Base-by-base conservation (phyloP, 148 eudicot species). In the Vaccinium myrtillus region DNA sequence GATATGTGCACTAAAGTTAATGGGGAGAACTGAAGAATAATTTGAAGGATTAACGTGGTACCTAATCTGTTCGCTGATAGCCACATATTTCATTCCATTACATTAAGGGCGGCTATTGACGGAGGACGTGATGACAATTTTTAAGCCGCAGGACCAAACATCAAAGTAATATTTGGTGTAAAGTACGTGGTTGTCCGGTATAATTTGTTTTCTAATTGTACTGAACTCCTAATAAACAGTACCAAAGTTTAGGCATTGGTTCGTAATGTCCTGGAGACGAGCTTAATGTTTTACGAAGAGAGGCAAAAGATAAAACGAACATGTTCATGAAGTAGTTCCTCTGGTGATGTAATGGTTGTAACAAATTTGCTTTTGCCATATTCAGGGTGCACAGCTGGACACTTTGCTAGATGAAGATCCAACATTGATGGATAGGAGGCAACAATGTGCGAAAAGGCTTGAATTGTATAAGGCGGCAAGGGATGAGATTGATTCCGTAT, bases 371-470 rank as follows among this genome's bases (percentile, higher is more conserved):
- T 21, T 79, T 69, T 32, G 32, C 36, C 49, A 46, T 19, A 86
- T 84, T 69, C 89, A 95, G 98, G 95, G 90, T 15, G 91, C 92
- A 58, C 93, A 92, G 76, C 94, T 94, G 4, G 94, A 86, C 4
- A 87, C 84, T 74, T 84, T 95, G 89, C 87, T 95, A 19, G 98
- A 95, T 87, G 98, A 95, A 89, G 98, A 95, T 88, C 98, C 98
- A 27, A 79, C 89, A 67, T 39, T 95, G 86, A 95, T 92, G 96
- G 93, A 91, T 85, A 91, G 87, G 88, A 90, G 98, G 82, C 86
- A 21, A 56, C 89, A 94, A 84, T 85, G 83, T 70, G 94, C 93
- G 0, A 92, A 93, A 80, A 91, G 95, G 87, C 96, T 95, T 69
- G 94, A 95, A 79, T 78, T 95, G 76, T 95, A 94, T 89, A 92